Base-by-base conservation (phyloP, 2,329 filamentous ascomycete genomes). In the Paecilomyces formosus region DNA sequence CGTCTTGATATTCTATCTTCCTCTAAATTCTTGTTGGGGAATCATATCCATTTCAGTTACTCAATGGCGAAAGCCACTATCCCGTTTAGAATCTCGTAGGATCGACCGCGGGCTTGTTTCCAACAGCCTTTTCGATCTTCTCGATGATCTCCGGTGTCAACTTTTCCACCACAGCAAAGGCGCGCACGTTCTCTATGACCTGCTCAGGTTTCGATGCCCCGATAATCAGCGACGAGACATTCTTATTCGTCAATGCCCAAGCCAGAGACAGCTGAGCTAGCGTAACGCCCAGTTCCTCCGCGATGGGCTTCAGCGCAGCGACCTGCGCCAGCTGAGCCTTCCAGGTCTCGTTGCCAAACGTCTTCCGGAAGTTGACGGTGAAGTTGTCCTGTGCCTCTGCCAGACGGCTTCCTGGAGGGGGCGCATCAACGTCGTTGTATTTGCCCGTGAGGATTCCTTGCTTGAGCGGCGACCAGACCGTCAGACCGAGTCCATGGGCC, bases 381-480 rank as follows among this genome's bases (percentile, higher is more conserved):
- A 81, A 87, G 56, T 81, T 77, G 60, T 86, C 79, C 55, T 81
- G 76, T 50, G 79, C 78, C 64, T 80, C 78, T 12, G 80, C 80
- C 59, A 87, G 77, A 21, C 86, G 78, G 5, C 82, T 84, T 63
- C 81, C 80, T 12, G 80, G 74, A 3, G 85, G 85, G 31, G 87
- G 82, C 1, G 59, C 61, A 9, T 60, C 30, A 7, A 45, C 55
- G 64, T 86, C 74, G 69, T 84, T 85, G 74, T 88, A 88, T 72
- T 88, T 88, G 53, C 86, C 86, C 0, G 84, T 85, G 61, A 88
- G 74, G 60, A 88, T 78, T 21, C 86, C 86, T 55, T 76, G 75
- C 62, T 81, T 79, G 18, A 89, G 73, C 1, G 86, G 86, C 2
- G 81, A 85, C 73, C 82, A 88, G 59, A 83, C 81, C 12, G 86